Evolutionary conservation across 805 yeast genomes (phyloP), one percentile per base, ranked within the genome.

Genomic region (Candida anglica): DNA sequence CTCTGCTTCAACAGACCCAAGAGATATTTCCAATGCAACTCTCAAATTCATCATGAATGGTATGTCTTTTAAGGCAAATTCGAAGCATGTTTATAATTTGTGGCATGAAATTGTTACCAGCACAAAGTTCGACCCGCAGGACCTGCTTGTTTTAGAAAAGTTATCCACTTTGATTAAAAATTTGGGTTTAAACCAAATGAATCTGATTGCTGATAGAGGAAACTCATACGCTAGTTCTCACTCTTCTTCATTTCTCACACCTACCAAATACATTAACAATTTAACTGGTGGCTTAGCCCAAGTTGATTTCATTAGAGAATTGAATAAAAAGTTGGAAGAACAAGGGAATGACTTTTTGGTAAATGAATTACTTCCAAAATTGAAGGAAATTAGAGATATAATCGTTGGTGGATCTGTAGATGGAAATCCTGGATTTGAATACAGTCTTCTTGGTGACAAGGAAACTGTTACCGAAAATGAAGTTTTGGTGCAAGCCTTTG

Each of bases 181-280:
- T 26, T 56, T 82, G 48, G 82, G 85, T 0, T 79, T 88, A 21
- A 89, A 86, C 46, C 85, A 86, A 49, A 65, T 86, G 37, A 80
- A 89, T 48, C 67, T 74, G 5, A 77, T 93, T 33, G 89, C 96
- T 7, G 93, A 89, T 37, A 68, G 83, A 36, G 98, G 98, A 0
- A 97, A 93, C 52, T 64, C 81, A 2, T 89, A 74, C 58, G 96
- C 98, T 2, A 72, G 78, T 44, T 67, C 78, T 4, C 74, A 66
- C 47, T 80, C 95, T 2, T 66, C 76, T 16, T 72, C 95, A 0
- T 70, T 74, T 19, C 57, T 87, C 3, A 77, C 87, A 2, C 62
- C 73, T 1, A 68, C 78, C 14, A 77, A 76, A 34, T 69, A 77
- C 4, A 67, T 88, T 14, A 67, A 68, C 34, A 94, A 91, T 48